A percentile compares a stretch with the other conserved stretches of the same genome.
Conservation (phyloP, 176 grass and related monocot genomes). For the Triticum timopheevii region DNA sequence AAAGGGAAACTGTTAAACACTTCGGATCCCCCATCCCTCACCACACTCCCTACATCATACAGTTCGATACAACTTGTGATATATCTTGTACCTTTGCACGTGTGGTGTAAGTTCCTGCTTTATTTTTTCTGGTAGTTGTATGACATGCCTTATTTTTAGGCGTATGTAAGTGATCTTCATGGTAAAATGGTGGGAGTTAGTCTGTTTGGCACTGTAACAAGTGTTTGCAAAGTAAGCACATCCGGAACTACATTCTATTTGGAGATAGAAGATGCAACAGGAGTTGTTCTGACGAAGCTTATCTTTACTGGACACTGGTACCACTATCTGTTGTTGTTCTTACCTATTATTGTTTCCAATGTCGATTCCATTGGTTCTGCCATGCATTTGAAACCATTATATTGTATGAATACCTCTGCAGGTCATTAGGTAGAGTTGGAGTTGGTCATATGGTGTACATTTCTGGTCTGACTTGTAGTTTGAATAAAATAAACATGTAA, state of each 20-base stretch:
- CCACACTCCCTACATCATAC: not conserved
- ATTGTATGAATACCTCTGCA: conserved; percentile 45
- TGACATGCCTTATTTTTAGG: conserved; percentile 45
- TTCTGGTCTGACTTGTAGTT: conserved; percentile 68
- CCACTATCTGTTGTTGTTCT: conserved; percentile 22
- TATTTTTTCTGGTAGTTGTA: not conserved
- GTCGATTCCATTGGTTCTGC: conserved; percentile 17
- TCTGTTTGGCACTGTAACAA: conserved; percentile 69
- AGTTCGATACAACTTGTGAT: not conserved
- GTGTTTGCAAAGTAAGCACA: conserved; percentile 54
- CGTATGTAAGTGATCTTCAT: conserved; percentile 66
- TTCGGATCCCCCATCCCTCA: not conserved
- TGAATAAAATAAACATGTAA: conserved; percentile 63
- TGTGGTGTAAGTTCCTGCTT: conserved; percentile 6
- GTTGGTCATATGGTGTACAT: conserved; percentile 86
- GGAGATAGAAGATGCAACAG: conserved; percentile 78
- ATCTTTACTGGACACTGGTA: conserved; percentile 74
- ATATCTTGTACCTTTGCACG: not conserved
- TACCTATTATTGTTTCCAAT: conserved; percentile 24
- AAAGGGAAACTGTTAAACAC: not conserved
- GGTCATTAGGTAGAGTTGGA: conserved; percentile 85
- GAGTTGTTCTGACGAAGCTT: conserved; percentile 64
- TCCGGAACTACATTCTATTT: conserved; percentile 61
- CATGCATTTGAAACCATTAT: conserved; percentile 26
- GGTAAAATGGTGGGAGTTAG: conserved; percentile 82